phyloP scores from a whole-genome alignment of 352 stramenopile genomes.

The Phytopythium ostracodes region DNA sequence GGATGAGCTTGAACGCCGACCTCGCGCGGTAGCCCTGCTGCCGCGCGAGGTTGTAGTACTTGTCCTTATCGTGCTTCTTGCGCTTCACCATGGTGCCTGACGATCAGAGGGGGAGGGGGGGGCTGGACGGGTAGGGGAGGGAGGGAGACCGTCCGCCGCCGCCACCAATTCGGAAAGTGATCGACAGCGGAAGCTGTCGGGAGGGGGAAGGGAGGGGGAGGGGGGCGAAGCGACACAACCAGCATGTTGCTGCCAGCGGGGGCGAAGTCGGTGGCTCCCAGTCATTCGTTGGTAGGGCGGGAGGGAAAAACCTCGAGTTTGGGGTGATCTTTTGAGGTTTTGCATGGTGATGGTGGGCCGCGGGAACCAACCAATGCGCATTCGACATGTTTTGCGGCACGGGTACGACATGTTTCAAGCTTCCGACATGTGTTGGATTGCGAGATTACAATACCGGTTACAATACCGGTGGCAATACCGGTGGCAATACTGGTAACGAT shows the following conservation, averaged over 20 bases:
- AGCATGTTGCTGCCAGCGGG: too few relatives aligned
- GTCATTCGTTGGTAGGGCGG: background rate
- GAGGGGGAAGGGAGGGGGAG: too few relatives aligned
- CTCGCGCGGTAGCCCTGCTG: constrained; percentile 98
- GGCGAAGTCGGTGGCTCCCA: background rate
- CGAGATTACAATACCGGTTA: background rate
- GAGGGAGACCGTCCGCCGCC: background rate
- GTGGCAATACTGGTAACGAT: too few relatives aligned
- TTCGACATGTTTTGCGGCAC: background rate
- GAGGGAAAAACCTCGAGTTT: too few relatives aligned
- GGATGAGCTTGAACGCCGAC: constrained; percentile 99
- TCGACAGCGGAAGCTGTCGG: too few relatives aligned
- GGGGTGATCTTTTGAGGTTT: too few relatives aligned
- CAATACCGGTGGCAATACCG: background rate
- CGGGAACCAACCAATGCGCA: background rate
- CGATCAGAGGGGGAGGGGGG: background rate
- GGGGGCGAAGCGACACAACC: too few relatives aligned
- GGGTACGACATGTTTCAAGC: too few relatives aligned
- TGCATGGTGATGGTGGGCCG: too few relatives aligned
- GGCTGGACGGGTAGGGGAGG: background rate
- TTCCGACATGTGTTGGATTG: too few relatives aligned
- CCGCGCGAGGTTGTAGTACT: constrained; percentile 99
- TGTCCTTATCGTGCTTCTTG: constrained; percentile 99
- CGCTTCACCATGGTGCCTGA: constrained; percentile 87
- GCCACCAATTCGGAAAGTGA: constrained; percentile 6